Base-by-base conservation (phyloP, 192 early-diverging fungal species). In the Backusella tuberculispora region DNA sequence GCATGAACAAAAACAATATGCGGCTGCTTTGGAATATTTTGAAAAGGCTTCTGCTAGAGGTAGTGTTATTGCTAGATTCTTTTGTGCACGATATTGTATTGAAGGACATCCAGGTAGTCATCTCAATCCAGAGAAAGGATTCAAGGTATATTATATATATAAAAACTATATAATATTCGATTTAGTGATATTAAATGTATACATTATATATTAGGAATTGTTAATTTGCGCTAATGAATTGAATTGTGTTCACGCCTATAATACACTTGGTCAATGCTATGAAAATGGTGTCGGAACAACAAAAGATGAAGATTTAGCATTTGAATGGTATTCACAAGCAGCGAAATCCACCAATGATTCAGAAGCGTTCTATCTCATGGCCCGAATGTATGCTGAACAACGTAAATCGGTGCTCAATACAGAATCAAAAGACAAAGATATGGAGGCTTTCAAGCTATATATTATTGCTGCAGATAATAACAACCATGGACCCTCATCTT, bases 331-430 rank as follows among this genome's bases (percentile, higher is more conserved):
- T 64, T 48, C 38, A 21, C 26, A 64, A n/a, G 74, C 80, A 15
- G 72, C 80, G 3, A 43, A 60, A 56, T 17, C 40, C 1, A 72
- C 67, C 19, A 72, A 65, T 40, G 80, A 81, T 48, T 5, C 73
- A 7, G 80, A 81, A 47, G 80, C 80, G 15, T 76, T 76, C 64
- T 80, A 72, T 38, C 70, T 71, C 12, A 73, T 80, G 41, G 78
- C 64, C 3, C 74, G 44, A 0, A 66, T 80, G 60, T 63, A 71
- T 19, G 41, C 24, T 14, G 47, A 76, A 66, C 42, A 48, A 21
- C 63, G 48, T 19, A 42, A 66, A 6, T 24, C 63, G 12, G 56
- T 21, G 63, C 34, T 17, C n/a, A 53, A 29, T 6, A 48, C 73
- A 5, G n/a, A 6, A 29, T 46, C n/a, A 4, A 56, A 56, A 56